These are phyloP conservation scores for Parastagonospora nodorum DNA, from an alignment of 2,329 filamentous ascomycete species.

Conservation along the genomic window DNA sequence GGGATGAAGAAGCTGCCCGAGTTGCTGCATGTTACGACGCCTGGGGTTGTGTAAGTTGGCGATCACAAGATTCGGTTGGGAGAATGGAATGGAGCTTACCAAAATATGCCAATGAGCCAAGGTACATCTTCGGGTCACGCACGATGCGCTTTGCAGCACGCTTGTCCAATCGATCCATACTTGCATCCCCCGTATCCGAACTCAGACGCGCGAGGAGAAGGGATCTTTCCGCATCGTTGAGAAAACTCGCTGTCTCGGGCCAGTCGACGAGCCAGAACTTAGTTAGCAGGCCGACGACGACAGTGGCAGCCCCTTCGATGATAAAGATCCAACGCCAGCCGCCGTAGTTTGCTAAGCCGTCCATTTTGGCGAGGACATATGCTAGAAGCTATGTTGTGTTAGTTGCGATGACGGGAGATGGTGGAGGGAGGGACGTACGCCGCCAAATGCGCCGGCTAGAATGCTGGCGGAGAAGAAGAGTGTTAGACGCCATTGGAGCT, in stretches of 20 bases:
- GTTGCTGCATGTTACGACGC: conserved; percentile 55
- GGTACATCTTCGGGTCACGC: conserved; percentile 35
- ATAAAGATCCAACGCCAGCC: conserved; percentile 46
- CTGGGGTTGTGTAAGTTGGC: conserved; percentile 8
- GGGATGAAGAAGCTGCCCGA: conserved; percentile 50
- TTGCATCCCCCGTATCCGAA: conserved; percentile 40
- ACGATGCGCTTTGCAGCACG: conserved; percentile 54
- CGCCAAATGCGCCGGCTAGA: conserved; percentile 49
- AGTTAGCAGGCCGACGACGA: conserved; percentile 48
- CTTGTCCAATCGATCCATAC: conserved; percentile 61
- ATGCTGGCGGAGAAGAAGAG: conserved; percentile 50
- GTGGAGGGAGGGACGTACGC: conserved; percentile 24
- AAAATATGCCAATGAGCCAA: conserved; percentile 29
- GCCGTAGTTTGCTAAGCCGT: conserved; percentile 54
- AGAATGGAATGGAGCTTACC: conserved; percentile 9
- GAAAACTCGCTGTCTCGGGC: conserved; percentile 43
- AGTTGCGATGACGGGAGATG: background rate
- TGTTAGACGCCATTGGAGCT: conserved; percentile 49
- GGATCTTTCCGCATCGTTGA: conserved; percentile 31
- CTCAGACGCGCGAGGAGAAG: conserved; percentile 36
- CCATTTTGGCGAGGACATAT: conserved; percentile 63
- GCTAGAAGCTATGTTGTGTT: conserved; percentile 39
- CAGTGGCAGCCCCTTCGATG: conserved; percentile 39
- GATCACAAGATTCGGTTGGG: background rate
- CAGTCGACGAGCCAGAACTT: conserved; percentile 60